A percentile compares a stretch with the other conserved stretches of the same genome.
Conservation (phyloP, 805 yeast genomes). For the Candida ulmi region DNA sequence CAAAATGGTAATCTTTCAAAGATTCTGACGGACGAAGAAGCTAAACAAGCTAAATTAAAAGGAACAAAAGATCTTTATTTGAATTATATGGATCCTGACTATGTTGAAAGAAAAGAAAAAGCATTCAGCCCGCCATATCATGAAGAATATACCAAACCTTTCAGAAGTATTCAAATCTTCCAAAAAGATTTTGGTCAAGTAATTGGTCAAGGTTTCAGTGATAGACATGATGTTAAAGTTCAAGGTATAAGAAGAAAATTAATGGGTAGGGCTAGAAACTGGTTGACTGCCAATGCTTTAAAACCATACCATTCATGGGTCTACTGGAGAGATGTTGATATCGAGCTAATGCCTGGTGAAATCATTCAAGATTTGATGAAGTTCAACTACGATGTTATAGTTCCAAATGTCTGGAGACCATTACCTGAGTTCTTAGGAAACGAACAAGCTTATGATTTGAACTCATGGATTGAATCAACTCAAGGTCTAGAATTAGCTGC, state of each 20-base stretch:
- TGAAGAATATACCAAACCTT: slow-evolving; percentile 56
- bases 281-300: slow-evolving; percentile 70
- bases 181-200: slow-evolving; percentile 80
- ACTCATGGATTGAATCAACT: slow-evolving; percentile 91
- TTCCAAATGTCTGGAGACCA: slow-evolving; percentile 96
- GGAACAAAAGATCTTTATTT: slow-evolving; percentile 62
- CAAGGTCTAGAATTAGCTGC: slow-evolving; percentile 65
- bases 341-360: slow-evolving; percentile 75
- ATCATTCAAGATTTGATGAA: slow-evolving; percentile 72
- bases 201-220: slow-evolving; percentile 81
- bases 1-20: slow-evolving; percentile 64
- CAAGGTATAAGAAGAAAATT: slow-evolving; percentile 80
- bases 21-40: slow-evolving; percentile 37
- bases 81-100: slow-evolving; percentile 63
- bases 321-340: slow-evolving; percentile 85
- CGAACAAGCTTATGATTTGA: slow-evolving; percentile 93
- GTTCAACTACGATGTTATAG: slow-evolving; percentile 61
- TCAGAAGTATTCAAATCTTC: slow-evolving; percentile 73
- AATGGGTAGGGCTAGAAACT: slow-evolving; percentile 85
- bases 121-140: slow-evolving; percentile 69
- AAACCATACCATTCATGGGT: slow-evolving; percentile 89
- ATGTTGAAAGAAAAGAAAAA: slow-evolving; percentile 47
- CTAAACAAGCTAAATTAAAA: slow-evolving; percentile 29
- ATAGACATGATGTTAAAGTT: slow-evolving; percentile 78
- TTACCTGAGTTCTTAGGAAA: slow-evolving; percentile 85